Percentiles rank a stretch among this genome's conserved stretches.
These are phyloP conservation scores for Nemania serpens DNA, from an alignment of 2,329 filamentous ascomycete genomes.

Conservation along the genomic window DNA sequence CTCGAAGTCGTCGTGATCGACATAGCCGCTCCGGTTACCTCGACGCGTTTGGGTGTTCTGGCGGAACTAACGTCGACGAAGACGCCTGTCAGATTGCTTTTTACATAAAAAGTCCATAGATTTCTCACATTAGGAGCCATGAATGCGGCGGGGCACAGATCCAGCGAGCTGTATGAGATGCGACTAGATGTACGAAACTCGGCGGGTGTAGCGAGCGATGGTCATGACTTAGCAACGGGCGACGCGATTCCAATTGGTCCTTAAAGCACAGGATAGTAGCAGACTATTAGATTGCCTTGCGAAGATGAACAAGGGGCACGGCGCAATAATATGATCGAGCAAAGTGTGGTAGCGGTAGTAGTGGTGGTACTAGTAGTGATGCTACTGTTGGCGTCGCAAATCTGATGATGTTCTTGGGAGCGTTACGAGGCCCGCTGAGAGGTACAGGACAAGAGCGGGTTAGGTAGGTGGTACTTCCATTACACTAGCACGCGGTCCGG, in stretches of 20 bases:
- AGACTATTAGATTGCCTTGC: background rate
- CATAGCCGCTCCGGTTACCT: slow-evolving; percentile 59
- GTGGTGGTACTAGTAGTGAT: background rate
- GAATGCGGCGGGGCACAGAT: background rate
- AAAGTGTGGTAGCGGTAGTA: background rate
- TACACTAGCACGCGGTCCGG: too few relatives aligned
- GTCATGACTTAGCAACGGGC: background rate
- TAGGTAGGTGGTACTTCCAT: too few relatives aligned
- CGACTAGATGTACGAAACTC: slow-evolving; percentile 11
- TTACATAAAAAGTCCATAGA: background rate
- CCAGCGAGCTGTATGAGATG: background rate
- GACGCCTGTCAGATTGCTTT: slow-evolving; percentile 5
- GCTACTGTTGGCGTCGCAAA: slow-evolving; percentile 15
- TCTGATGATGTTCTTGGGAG: slow-evolving; percentile 2
- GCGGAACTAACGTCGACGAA: slow-evolving; percentile 33
- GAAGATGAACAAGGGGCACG: background rate
- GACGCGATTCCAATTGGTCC: background rate
- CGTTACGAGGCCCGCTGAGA: background rate
- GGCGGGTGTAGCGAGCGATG: background rate
- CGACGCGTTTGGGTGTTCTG: slow-evolving; percentile 56
- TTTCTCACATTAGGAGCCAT: slow-evolving; percentile 38
- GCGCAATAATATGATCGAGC: background rate
- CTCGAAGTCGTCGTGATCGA: slow-evolving; percentile 67
- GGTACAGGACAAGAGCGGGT: too few relatives aligned
- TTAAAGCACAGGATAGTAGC: background rate